Evolutionary conservation across 2,329 filamentous ascomycete species (phyloP), one percentile per base, ranked within the genome.

Genomic region (Fusarium sp.): DNA sequence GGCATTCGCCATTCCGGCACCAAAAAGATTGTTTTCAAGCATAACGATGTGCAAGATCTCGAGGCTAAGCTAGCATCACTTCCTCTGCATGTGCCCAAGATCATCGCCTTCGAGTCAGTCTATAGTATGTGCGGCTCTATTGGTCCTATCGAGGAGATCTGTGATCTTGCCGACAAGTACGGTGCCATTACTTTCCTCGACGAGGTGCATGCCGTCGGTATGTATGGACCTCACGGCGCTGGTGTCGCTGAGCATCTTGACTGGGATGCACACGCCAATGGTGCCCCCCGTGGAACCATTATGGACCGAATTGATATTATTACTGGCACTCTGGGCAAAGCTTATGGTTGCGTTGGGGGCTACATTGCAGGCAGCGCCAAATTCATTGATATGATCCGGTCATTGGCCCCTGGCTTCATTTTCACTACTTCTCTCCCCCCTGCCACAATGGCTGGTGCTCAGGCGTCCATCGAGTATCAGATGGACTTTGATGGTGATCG

Each of bases 111-210:
- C 75, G 96, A 99, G 85, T 98, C 95, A 36, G 96, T 99, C 8
- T 99, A 99, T 86, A 98, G 95, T 86, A 99, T 99, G 96, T 99
- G 96, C 81, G 96, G 96, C 72, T 98, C 95, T 22, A 94, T 99
- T 81, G 96, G 95, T 1, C 96, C 96, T 2, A 99, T 99, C 77
- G 94, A 95, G 84, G 92, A 92, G 80, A 98, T 99, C 72, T 98
- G 96, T 82, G 95, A 99, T 81, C 86, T 99, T 61, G 96, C 96
- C 15, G 95, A 98, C 73, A 98, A 98, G 86, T 99, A 99, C 82
- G 96, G 96, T 67, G 96, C 96, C 44, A 91, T 99, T 74, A 99
- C 96, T 78, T 99, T 99, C 83, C 87, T 98, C 81, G 96, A 99
- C 81, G 96, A 99, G 90, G 96, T 99, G 70, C 96, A 99, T 85